Evolutionary conservation across 805 yeast genomes (phyloP).

Genomic region (Clavispora santaluciae): DNA sequence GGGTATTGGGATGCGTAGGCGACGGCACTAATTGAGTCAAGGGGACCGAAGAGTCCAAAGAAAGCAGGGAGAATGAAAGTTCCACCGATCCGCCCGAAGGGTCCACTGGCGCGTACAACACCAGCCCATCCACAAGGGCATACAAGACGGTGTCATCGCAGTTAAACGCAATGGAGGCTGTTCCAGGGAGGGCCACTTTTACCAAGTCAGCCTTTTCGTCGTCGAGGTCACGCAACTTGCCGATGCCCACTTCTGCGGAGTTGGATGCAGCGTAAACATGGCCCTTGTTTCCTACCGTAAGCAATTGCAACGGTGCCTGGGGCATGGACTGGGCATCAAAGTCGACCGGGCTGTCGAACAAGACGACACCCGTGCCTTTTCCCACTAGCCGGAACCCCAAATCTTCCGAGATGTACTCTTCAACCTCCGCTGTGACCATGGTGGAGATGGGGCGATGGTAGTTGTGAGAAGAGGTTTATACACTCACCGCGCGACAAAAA

Average conservation of each 20-base stretch:
- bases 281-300: slow-evolving; percentile 30
- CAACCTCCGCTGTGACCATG: slow-evolving; percentile 6
- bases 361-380: slow-evolving; percentile 24
- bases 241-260: slow-evolving; percentile 28
- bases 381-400: slow-evolving; percentile 43
- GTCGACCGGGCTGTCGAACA: slow-evolving; percentile 27
- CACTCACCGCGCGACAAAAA: neutral
- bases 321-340: slow-evolving; percentile 10
- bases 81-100: neutral
- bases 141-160: slow-evolving; percentile 20
- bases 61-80: neutral
- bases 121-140: slow-evolving; percentile 17
- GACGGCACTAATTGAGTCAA: slow-evolving; percentile 18
- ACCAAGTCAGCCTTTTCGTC: slow-evolving; percentile 4
- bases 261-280: slow-evolving; percentile 37
- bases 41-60: neutral
- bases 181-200: slow-evolving; percentile 9
- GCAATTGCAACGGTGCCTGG: slow-evolving; percentile 21
- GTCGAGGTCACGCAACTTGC: slow-evolving; percentile 28
- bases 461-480: neutral
- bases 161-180: slow-evolving; percentile 15
- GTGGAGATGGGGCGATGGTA: neutral
- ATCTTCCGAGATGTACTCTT: slow-evolving; percentile 30
- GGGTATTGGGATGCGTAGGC: slow-evolving; percentile 11
- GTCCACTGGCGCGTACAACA: slow-evolving; percentile 14